phyloP scores from a whole-genome alignment of 208 protist genomes.

The Leptomonas seymouri region DNA sequence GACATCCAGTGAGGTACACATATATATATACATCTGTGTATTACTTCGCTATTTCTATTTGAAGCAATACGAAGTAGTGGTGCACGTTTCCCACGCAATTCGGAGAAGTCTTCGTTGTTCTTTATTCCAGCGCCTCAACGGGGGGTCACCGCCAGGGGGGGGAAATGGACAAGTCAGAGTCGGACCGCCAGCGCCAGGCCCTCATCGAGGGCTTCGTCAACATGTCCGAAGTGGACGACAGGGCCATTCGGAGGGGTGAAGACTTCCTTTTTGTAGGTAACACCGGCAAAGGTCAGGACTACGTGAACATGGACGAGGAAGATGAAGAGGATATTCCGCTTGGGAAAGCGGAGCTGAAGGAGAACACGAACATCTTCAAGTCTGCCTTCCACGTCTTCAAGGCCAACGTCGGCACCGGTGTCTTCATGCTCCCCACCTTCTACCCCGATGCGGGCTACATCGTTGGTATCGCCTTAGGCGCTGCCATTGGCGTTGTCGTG shows the following conservation, averaged over 20 bases:
- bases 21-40: no score
- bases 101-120: no score
- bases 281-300: slow-evolving; percentile 27
- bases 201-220: slow-evolving; percentile 49
- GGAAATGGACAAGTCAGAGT: slow-evolving; percentile 7
- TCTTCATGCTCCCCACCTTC: slow-evolving; percentile 82
- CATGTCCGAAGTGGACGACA: slow-evolving; percentile 36
- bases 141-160: no score
- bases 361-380: slow-evolving; percentile 73
- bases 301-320: slow-evolving; percentile 47
- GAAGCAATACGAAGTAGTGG: no score
- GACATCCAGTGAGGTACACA: no score
- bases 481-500: slow-evolving; percentile 54
- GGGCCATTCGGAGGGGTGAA: slow-evolving; percentile 13
- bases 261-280: slow-evolving; percentile 13
- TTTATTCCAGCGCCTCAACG: no score
- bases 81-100: no score
- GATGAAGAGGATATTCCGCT: background rate
- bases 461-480: slow-evolving; percentile 41
- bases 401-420: slow-evolving; percentile 84
- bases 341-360: slow-evolving; percentile 39
- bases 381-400: slow-evolving; percentile 89
- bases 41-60: no score
- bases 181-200: slow-evolving; percentile 30
- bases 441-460: slow-evolving; percentile 80